phyloP scores from a whole-genome alignment of 1,139 yeast genomes.

The Yamadazyma jaroonii region DNA sequence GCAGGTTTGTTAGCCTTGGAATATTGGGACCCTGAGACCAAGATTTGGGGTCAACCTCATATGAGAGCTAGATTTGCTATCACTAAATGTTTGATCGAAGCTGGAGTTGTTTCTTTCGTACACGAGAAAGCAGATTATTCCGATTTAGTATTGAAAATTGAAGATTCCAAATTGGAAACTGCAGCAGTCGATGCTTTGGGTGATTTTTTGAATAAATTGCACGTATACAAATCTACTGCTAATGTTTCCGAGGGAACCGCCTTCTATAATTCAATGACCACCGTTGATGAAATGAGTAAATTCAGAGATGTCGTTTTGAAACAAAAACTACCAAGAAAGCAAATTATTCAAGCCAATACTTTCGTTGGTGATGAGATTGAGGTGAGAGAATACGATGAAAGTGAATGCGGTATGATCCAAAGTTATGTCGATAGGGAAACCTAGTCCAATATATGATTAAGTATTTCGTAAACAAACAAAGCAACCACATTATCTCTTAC shows the following conservation, averaged over 20 bases:
- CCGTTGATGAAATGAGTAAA: conserved; percentile 62
- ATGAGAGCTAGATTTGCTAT: conserved; percentile 91
- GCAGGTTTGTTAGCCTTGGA: conserved; percentile 83
- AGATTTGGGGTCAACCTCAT: conserved; percentile 95
- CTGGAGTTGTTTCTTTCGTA: conserved; percentile 60
- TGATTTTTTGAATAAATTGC: conserved; percentile 67
- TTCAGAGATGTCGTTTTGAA: conserved; percentile 66
- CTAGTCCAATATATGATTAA: conserved; percentile 10
- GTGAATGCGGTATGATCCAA: conserved; percentile 74
- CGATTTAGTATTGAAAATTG: conserved; percentile 60
- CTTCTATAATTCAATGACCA: conserved; percentile 64
- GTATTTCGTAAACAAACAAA: no score
- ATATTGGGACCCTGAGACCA: conserved; percentile 77
- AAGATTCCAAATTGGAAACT: conserved; percentile 57
- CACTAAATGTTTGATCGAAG: conserved; percentile 68
- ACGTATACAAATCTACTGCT: conserved; percentile 75
- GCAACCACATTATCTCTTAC: no score
- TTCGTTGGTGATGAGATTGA: conserved; percentile 39
- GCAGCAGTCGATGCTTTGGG: conserved; percentile 74
- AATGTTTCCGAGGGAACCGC: conserved; percentile 62
- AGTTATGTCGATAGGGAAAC: conserved; percentile 65
- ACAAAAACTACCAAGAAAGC: conserved; percentile 80
- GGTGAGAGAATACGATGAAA: conserved; percentile 70
- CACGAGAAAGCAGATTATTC: conserved; percentile 43
- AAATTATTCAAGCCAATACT: conserved; percentile 81